Percentiles rank a stretch among this genome's conserved stretches.
Conservation (phyloP, 1,284 basidiomycete species). For the Rhodotorula sp. region DNA sequence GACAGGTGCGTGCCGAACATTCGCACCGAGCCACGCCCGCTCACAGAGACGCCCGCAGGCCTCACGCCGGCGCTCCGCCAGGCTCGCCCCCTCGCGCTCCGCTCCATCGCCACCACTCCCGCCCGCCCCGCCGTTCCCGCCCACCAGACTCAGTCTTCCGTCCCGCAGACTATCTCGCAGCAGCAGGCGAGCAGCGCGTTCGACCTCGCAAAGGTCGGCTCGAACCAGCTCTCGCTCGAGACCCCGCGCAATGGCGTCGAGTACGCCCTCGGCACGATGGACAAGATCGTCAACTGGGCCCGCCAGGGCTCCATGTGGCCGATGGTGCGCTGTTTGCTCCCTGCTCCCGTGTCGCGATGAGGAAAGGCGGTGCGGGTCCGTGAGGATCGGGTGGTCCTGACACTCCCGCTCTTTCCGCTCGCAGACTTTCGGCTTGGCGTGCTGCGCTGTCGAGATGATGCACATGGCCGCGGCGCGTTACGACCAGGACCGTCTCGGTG, state of each 20-base stretch:
- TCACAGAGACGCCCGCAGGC: background rate
- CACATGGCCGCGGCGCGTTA: slow-evolving; percentile 98
- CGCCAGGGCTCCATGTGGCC: slow-evolving; percentile 99
- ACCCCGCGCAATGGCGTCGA: slow-evolving; percentile 76
- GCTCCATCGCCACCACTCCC: slow-evolving; percentile 32
- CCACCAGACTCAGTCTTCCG: background rate
- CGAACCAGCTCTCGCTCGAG: slow-evolving; percentile 82
- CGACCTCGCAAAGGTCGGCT: slow-evolving; percentile 66
- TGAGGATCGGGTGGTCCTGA: background rate
- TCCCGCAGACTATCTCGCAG: background rate
- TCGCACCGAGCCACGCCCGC: background rate
- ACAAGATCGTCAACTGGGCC: slow-evolving; percentile 98
- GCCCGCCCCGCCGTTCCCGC: slow-evolving; percentile 11
- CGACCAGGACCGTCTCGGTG: slow-evolving; percentile 96
- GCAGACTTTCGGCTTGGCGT: slow-evolving; percentile 74
- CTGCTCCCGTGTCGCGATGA: too few relatives aligned
- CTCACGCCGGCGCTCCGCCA: slow-evolving; percentile 31
- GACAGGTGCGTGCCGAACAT: slow-evolving; percentile 7
- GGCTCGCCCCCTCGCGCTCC: slow-evolving; percentile 13
- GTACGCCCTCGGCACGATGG: slow-evolving; percentile 92
- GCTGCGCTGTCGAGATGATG: slow-evolving; percentile 89
- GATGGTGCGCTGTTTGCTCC: slow-evolving; percentile 63
- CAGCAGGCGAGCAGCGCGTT: slow-evolving; percentile 26
- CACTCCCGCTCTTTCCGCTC: background rate
- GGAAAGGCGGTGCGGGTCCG: background rate